phyloP scores from a whole-genome alignment of 495 filamentous ascomycete genomes.

The Amphirosellinia nigrospora region DNA sequence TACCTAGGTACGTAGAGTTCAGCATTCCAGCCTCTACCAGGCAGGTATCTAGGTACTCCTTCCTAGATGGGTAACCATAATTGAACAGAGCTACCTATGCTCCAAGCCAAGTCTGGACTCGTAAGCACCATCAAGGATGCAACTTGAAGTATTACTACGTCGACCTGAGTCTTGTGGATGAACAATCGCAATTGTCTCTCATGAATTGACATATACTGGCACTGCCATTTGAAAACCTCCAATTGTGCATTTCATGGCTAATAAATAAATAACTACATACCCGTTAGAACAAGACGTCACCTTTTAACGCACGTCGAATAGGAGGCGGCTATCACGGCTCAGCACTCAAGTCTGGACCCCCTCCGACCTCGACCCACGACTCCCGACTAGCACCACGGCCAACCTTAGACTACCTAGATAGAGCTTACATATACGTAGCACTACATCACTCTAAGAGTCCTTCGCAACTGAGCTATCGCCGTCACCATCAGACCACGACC shows the following conservation, averaged over 20 bases:
- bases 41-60: too few relatives aligned
- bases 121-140: constrained; percentile 13
- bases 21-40: too few relatives aligned
- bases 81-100: constrained; percentile 7
- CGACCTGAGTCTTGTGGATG: not conserved
- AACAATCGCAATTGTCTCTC: constrained; percentile 15
- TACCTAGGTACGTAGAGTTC: too few relatives aligned
- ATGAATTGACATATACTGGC: constrained; percentile 2
- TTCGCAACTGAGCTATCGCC: not conserved
- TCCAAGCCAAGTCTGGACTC: not conserved
- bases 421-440: not conserved
- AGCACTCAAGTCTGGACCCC: constrained; percentile 12
- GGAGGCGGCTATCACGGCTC: constrained; percentile 23
- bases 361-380: constrained; percentile 20
- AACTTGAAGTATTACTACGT: constrained; percentile 14
- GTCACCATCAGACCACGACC: not conserved
- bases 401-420: not conserved
- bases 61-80: not conserved
- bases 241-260: constrained; percentile 13
- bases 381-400: constrained; percentile 8
- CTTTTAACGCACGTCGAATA: constrained; percentile 6
- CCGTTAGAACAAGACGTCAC: not conserved
- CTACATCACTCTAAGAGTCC: constrained; percentile 1
- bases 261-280: not conserved
- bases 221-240: constrained; percentile 1